Evolutionary conservation across 495 filamentous ascomycete genomes (phyloP).

Genomic region (Daldinia decipiens): DNA sequence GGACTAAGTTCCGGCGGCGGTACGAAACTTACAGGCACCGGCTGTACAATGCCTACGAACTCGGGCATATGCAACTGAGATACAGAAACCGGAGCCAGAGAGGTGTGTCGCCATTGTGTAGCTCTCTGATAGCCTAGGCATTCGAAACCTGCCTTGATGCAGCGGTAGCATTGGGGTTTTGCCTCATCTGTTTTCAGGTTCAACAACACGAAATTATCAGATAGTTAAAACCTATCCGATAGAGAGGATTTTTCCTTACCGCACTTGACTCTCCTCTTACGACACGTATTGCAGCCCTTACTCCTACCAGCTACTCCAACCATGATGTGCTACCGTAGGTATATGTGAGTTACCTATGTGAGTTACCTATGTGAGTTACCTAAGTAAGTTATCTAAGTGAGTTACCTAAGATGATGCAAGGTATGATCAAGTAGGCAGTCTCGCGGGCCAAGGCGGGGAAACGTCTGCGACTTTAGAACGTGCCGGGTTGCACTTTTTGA

Average conservation of each 20-base stretch:
- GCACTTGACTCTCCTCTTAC: slow-evolving; percentile 45
- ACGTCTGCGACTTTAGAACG: not conserved
- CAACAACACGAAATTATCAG: not conserved
- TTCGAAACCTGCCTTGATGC: slow-evolving; percentile 36
- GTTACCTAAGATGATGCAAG: not conserved
- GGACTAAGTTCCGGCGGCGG: slow-evolving; percentile 38
- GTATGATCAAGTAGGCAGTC: not conserved
- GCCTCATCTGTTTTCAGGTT: slow-evolving; percentile 40
- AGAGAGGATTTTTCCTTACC: slow-evolving; percentile 29
- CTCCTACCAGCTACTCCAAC: slow-evolving; percentile 48
- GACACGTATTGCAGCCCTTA: slow-evolving; percentile 49
- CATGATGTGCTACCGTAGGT: slow-evolving; percentile 28
- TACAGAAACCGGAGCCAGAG: slow-evolving; percentile 10
- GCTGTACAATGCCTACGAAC: slow-evolving; percentile 9
- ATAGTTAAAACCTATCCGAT: not conserved
- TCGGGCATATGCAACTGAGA: slow-evolving; percentile 15
- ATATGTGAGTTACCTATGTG: not conserved
- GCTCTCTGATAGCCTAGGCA: slow-evolving; percentile 45
- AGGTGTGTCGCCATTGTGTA: slow-evolving; percentile 43
- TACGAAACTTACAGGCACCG: not conserved
- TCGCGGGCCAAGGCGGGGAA: not conserved
- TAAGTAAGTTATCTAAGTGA: too few relatives aligned
- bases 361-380: too few relatives aligned
- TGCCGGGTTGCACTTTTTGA: slow-evolving; percentile 11
- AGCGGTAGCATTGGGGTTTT: slow-evolving; percentile 43